phyloP scores from a whole-genome alignment of 805 yeast species.

The Ogataea chonburiensis region DNA sequence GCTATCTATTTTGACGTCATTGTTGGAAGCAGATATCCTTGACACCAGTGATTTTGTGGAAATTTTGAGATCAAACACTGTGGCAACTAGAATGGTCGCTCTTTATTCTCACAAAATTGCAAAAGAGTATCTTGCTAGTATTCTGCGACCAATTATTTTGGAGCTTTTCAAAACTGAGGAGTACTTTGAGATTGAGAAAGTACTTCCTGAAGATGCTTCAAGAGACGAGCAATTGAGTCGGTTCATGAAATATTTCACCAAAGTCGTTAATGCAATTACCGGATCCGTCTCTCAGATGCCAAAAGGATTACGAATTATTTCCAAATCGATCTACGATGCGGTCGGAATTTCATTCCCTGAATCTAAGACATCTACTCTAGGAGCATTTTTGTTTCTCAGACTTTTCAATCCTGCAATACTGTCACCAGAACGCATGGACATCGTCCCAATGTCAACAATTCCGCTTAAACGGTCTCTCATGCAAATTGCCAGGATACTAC shows the following conservation, averaged over 20 bases:
- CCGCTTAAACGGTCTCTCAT: conserved; percentile 60
- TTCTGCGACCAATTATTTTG: conserved; percentile 56
- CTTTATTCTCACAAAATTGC: conserved; percentile 72
- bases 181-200: conserved; percentile 64
- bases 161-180: conserved; percentile 49
- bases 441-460: conserved; percentile 18
- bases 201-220: conserved; percentile 31
- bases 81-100: conserved; percentile 75
- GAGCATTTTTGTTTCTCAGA: conserved; percentile 81
- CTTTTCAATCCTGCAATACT: conserved; percentile 87
- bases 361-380: conserved; percentile 69
- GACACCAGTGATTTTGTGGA: conserved; percentile 64
- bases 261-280: conserved; percentile 58
- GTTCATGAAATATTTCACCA: conserved; percentile 56
- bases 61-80: conserved; percentile 75
- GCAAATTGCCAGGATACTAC: conserved; percentile 78
- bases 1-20: conserved; percentile 47
- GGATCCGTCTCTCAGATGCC: conserved; percentile 61
- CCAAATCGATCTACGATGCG: conserved; percentile 59
- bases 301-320: conserved; percentile 64
- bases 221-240: conserved; percentile 42
- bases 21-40: conserved; percentile 62
- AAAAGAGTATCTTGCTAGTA: conserved; percentile 48
- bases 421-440: conserved; percentile 64
- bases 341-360: conserved; percentile 64